These are phyloP conservation scores for Neofusicoccum laricinum DNA, from an alignment of 2,329 filamentous ascomycete species.

Conservation along the genomic window DNA sequence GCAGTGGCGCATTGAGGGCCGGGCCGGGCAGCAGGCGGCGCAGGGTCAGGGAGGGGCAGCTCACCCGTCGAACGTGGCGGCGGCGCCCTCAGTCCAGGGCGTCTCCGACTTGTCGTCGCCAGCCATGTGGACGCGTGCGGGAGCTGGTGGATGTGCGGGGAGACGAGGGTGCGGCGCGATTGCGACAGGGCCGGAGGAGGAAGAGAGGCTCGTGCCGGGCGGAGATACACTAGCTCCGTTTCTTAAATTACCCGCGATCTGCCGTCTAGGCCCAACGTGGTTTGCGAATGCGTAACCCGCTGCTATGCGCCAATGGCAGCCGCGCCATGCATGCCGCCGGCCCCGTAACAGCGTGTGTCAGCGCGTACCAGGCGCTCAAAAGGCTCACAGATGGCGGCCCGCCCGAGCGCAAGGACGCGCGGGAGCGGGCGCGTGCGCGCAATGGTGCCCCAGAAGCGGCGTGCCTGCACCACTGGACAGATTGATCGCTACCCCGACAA, in stretches of 20 bases:
- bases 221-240: neutral
- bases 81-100: slow-evolving; percentile 32
- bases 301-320: neutral
- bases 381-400: neutral
- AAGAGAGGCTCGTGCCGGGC: neutral
- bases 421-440: neutral
- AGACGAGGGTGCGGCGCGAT: slow-evolving; percentile 1
- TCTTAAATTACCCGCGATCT: neutral
- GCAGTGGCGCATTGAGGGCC: neutral
- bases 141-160: slow-evolving; percentile 2
- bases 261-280: neutral
- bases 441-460: neutral
- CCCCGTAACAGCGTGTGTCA: neutral
- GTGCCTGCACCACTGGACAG: neutral
- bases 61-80: slow-evolving; percentile 40
- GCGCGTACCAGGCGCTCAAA: neutral
- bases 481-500: neutral
- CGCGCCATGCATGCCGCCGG: neutral
- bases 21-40: neutral
- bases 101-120: slow-evolving; percentile 24
- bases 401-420: neutral
- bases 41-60: slow-evolving; percentile 15
- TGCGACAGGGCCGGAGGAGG: neutral
- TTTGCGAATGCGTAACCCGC: neutral
- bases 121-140: slow-evolving; percentile 13